phyloP scores from a whole-genome alignment of 2,329 filamentous ascomycete species.

The Thelonectria olida region DNA sequence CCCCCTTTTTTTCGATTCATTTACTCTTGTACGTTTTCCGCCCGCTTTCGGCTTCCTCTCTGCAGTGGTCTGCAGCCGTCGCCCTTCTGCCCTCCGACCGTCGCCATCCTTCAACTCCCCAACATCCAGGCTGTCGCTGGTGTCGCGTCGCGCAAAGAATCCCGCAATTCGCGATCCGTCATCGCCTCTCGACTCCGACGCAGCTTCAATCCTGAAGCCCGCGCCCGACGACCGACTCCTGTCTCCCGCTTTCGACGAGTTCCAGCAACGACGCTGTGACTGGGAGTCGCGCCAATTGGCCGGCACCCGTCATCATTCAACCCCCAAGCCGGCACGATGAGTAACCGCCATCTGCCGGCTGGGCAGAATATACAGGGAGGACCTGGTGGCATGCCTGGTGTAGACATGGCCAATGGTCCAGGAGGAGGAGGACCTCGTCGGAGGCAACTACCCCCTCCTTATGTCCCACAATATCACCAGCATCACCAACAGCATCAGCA shows the following conservation, averaged over 20 bases:
- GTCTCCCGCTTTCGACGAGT: constrained; percentile 22
- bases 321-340: constrained; percentile 79
- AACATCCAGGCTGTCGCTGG: constrained; percentile 26
- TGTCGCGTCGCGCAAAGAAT: constrained; percentile 37
- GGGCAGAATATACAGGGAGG: constrained; percentile 70
- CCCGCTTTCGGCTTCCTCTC: background rate
- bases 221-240: constrained; percentile 15
- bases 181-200: constrained; percentile 18
- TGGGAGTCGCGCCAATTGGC: constrained; percentile 47
- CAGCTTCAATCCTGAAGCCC: constrained; percentile 36
- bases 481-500: constrained; percentile 45
- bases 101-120: constrained; percentile 27
- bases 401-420: constrained; percentile 47
- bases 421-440: constrained; percentile 50
- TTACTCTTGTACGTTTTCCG: constrained; percentile 7
- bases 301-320: constrained; percentile 45
- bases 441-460: constrained; percentile 47
- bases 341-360: constrained; percentile 79
- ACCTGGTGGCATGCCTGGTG: constrained; percentile 44
- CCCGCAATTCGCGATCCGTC: constrained; percentile 4
- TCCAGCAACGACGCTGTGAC: constrained; percentile 26
- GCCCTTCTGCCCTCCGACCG: constrained; percentile 30
- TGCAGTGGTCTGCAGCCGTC: constrained; percentile 10
- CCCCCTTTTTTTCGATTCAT: constrained; percentile 3
- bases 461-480: constrained; percentile 50